Percentiles rank a stretch among this genome's conserved stretches.
These are phyloP conservation scores for Graphiopsis chlorocephala DNA, from an alignment of 2,329 filamentous ascomycete genomes.

Conservation along the genomic window DNA sequence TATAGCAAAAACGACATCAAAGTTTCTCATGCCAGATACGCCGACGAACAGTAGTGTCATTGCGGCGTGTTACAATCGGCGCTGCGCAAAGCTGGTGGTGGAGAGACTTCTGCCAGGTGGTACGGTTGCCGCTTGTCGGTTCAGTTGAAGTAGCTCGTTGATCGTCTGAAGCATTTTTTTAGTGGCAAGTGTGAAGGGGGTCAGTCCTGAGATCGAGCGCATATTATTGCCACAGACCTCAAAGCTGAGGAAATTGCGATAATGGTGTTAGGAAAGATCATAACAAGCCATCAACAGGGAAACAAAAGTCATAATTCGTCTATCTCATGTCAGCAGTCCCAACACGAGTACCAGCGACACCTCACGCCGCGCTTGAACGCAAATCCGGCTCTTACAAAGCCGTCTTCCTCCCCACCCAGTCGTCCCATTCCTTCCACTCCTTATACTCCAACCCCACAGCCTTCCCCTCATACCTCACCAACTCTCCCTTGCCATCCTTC, in stretches of 20 bases:
- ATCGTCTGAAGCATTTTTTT: background rate
- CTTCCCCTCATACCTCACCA: slow-evolving; percentile 83
- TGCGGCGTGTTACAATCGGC: background rate
- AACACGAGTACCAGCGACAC: background rate
- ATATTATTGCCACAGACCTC: background rate
- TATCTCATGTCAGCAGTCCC: background rate
- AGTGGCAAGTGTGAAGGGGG: background rate
- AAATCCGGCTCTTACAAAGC: background rate
- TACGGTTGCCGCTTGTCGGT: background rate
- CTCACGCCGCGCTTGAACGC: slow-evolving; percentile 1
- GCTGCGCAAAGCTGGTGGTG: background rate
- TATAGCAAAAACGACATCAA: background rate
- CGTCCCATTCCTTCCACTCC: slow-evolving; percentile 77
- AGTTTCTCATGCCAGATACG: background rate
- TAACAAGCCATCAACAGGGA: background rate
- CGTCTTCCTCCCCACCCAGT: slow-evolving; percentile 57
- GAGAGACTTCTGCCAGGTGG: background rate
- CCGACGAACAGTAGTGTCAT: background rate
- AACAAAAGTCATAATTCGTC: slow-evolving; percentile 5
- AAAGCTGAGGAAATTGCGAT: background rate
- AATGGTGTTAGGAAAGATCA: background rate
- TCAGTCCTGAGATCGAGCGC: background rate
- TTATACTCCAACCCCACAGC: slow-evolving; percentile 68
- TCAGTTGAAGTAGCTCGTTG: background rate
- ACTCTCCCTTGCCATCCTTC: slow-evolving; percentile 69